phyloP scores from a whole-genome alignment of 1,284 basidiomycete genomes.

The Earliella scabrosa region DNA sequence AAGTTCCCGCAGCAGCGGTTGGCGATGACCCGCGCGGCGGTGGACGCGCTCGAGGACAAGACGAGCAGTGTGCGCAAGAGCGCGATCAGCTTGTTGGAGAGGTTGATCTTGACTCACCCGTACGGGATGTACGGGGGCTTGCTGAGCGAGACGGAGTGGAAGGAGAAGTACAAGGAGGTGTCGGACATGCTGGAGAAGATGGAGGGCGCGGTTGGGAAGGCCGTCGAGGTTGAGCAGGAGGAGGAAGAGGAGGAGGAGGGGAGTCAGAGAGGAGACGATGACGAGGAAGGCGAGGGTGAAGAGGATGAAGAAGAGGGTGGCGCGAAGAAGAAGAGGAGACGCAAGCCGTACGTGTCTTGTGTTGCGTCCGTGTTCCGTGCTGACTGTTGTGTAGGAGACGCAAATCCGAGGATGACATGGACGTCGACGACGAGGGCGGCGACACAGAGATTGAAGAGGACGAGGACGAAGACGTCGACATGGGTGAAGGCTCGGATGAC shows the following conservation, averaged over 20 bases:
- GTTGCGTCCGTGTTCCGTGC: background rate
- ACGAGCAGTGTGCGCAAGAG: constrained; percentile 86
- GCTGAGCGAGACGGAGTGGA: constrained; percentile 77
- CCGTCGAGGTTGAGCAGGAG: constrained; percentile 53
- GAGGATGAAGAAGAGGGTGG: constrained; percentile 28
- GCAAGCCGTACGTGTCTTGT: constrained; percentile 34
- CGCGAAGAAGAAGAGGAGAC: constrained; percentile 35
- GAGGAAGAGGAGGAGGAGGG: constrained; percentile 48
- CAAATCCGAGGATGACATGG: constrained; percentile 51
- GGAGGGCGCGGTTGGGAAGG: constrained; percentile 58
- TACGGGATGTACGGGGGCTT: constrained; percentile 90
- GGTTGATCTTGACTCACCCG: constrained; percentile 88
- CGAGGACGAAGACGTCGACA: constrained; percentile 38
- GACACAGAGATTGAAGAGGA: constrained; percentile 35
- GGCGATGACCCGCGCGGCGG: constrained; percentile 75
- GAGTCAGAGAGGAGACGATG: constrained; percentile 36
- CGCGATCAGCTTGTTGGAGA: constrained; percentile 79
- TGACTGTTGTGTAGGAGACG: background rate
- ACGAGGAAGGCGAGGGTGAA: constrained; percentile 28
- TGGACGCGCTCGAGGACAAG: constrained; percentile 90
- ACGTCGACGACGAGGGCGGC: constrained; percentile 50
- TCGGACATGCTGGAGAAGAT: constrained; percentile 65
- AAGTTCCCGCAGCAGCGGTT: constrained; percentile 91
- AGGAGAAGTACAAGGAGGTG: constrained; percentile 71
- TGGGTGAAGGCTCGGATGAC: constrained; percentile 34